Evolutionary conservation across 148 eudicot genomes (phyloP).

Genomic region (Cornus controversa): DNA sequence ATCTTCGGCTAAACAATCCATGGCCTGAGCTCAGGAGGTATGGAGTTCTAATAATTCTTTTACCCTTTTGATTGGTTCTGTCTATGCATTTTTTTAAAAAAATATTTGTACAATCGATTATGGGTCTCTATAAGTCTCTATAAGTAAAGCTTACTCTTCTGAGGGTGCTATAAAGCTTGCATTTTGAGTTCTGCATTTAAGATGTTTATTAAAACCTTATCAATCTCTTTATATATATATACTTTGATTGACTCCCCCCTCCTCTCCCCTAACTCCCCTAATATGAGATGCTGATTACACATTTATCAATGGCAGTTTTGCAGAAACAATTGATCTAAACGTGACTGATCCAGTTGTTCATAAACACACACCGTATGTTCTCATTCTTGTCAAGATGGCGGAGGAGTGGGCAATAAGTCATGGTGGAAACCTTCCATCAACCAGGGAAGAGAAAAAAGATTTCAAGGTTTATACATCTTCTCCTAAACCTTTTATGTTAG

Average conservation of each 20-base stretch:
- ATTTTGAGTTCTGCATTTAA: conserved; percentile 4
- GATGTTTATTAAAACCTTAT: neutral
- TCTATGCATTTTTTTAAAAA: conserved; percentile 13
- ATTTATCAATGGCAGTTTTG: conserved; percentile 50
- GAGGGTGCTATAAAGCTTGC: conserved; percentile 5
- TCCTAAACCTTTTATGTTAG: neutral
- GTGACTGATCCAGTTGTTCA: conserved; percentile 81
- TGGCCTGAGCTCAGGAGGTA: conserved; percentile 92
- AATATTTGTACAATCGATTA: conserved; percentile 3
- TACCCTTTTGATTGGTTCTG: conserved; percentile 3
- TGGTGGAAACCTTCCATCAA: conserved; percentile 70
- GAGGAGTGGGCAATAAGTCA: conserved; percentile 91
- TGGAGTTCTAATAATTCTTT: conserved; percentile 1
- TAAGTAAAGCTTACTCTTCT: neutral
- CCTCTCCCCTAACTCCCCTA: too few species aligned
- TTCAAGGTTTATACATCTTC: conserved; percentile 64
- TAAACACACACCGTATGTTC: conserved; percentile 91
- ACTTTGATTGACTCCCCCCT: too few species aligned
- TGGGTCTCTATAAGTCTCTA: neutral
- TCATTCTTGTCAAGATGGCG: conserved; percentile 83
- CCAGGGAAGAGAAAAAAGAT: conserved; percentile 84
- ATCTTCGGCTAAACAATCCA: conserved; percentile 89
- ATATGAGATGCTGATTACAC: conserved; percentile 16
- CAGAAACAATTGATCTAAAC: conserved; percentile 75
- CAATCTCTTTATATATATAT: too few species aligned